Base-by-base conservation (phyloP, 2,329 filamentous ascomycete species). In the Chaetomiaceae sp. region DNA sequence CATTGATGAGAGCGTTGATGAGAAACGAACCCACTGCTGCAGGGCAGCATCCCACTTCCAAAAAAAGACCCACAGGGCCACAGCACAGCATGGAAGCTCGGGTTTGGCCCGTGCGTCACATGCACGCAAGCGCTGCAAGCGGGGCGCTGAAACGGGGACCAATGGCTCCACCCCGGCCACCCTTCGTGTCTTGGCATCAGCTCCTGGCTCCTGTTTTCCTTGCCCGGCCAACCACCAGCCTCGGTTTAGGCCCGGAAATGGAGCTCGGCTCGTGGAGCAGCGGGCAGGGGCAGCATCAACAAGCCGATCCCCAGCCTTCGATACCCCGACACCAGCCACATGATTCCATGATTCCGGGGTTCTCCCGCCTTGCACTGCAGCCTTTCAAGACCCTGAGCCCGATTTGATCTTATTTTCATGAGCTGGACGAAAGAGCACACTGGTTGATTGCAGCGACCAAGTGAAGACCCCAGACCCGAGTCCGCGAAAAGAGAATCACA, bases 201-300 rank as follows among this genome's bases (percentile, higher is more conserved):
- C 50, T 53, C 38, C 40, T 40, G 27, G 40, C 35, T 37, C 33
- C 44, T 49, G 44, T 49, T 54, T 53, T 47, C 46, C 47, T 59
- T 53, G 52, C 53, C 56, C 54, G 55, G 54, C 60, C 59, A 62
- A 62, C 60, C 60, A 60, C 45, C 52, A 55, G 57, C 57, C 59
- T 62, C 58, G 58, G 60, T 56, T 55, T 55, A 39, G 53, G 48
- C 38, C 53, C 52, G 55, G 51, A 55, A 55, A 55, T 54, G 56
- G 54, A 56, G 54, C 55, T 57, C 46, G 52, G 53, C 50, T 37
- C 31, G 46, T 43, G 33, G 38, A 44, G 50, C 47, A 37, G 21
- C 10, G 23, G 19, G 27, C 13, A 3, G 48, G 39, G 37, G 39
- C 35, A 23, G 53, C 49, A 53, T 54, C 57, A 54, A 52, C 54